Percentiles rank a stretch among this genome's conserved stretches.
Evolutionary conservation across 805 yeast genomes (phyloP).

Genomic region (Wickerhamia fluorescens): DNA sequence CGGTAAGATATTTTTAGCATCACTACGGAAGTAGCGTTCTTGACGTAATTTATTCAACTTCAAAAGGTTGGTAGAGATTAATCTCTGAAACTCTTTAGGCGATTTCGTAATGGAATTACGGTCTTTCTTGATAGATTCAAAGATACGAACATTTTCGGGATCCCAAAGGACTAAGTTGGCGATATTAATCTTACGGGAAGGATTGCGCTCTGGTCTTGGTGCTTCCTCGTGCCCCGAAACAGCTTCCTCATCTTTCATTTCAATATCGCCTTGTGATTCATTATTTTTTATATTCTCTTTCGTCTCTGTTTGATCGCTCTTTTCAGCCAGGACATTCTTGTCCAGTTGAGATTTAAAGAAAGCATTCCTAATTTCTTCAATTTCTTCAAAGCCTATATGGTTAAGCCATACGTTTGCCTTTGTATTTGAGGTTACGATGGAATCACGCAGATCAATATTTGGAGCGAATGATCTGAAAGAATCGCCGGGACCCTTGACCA

Average conservation of each 20-base stretch:
- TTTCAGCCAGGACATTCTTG: neutral
- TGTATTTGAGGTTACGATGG: constrained; percentile 24
- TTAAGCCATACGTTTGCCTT: constrained; percentile 32
- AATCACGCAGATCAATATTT: constrained; percentile 23
- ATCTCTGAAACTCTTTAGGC: constrained; percentile 24
- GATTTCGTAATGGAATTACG: constrained; percentile 17
- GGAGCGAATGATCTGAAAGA: constrained; percentile 32
- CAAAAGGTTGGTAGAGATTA: constrained; percentile 26
- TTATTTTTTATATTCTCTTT: constrained; percentile 8
- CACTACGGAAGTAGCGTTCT: constrained; percentile 27
- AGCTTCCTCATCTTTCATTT: constrained; percentile 4
- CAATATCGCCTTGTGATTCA: constrained; percentile 6
- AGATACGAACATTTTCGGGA: constrained; percentile 22
- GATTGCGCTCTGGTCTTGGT: constrained; percentile 1
- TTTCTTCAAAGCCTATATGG: constrained; percentile 29
- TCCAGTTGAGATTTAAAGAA: constrained; percentile 6
- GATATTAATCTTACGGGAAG: constrained; percentile 16
- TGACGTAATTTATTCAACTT: constrained; percentile 35
- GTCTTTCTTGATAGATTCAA: constrained; percentile 20
- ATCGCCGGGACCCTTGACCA: constrained; percentile 11
- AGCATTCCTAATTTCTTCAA: constrained; percentile 19
- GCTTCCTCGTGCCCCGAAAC: constrained; percentile 3
- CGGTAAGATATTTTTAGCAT: constrained; percentile 15
- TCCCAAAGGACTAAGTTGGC: constrained; percentile 28
- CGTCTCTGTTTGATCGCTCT: constrained; percentile 3